Evolutionary conservation across 148 eudicot genomes (phyloP).

Genomic region (Linanthus parryae): DNA sequence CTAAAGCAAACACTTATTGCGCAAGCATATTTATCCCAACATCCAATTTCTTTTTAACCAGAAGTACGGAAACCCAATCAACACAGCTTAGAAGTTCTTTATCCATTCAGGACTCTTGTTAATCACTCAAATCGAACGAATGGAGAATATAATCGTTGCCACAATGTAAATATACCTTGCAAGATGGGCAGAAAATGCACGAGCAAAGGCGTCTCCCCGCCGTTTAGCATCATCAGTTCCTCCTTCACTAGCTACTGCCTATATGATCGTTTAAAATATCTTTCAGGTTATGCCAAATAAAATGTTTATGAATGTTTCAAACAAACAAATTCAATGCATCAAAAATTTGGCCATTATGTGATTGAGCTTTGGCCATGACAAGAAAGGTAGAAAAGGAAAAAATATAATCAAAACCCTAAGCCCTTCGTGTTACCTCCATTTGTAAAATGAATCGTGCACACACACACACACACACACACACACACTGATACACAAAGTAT

Average conservation of each 20-base stretch:
- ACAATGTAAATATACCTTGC: no score
- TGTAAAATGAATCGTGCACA: no score
- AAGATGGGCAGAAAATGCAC: slow-evolving; percentile 97
- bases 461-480: no score
- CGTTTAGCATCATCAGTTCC: slow-evolving; percentile 97
- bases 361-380: neutral
- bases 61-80: neutral
- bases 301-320: neutral
- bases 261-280: slow-evolving; percentile 7
- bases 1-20: no score
- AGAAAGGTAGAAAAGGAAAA: neutral
- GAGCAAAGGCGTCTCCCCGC: slow-evolving; percentile 98
- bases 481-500: no score
- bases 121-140: neutral
- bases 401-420: no score
- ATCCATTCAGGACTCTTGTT: neutral
- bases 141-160: neutral
- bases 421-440: no score
- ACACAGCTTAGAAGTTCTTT: neutral
- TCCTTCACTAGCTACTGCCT: slow-evolving; percentile 99
- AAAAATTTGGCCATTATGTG: neutral
- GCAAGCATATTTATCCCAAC: no score
- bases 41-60: no score
- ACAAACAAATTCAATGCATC: neutral
- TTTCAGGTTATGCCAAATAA: no score